These are phyloP conservation scores for Plectosphaerella plurivora DNA, from an alignment of 2,329 filamentous ascomycete genomes.

Conservation along the genomic window DNA sequence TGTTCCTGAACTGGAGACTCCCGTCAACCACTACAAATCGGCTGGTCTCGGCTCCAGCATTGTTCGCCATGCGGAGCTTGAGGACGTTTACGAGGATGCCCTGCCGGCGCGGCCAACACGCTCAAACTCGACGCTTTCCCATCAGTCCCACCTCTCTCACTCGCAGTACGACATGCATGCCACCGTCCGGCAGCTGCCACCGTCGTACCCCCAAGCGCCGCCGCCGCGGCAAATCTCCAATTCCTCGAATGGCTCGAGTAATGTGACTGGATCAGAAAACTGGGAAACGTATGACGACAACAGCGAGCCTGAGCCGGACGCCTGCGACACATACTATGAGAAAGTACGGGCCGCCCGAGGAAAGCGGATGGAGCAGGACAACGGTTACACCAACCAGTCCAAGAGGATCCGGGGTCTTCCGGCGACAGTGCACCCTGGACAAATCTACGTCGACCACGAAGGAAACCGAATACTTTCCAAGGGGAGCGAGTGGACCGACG, in stretches of 20 bases:
- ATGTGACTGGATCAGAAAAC: conserved; percentile 82
- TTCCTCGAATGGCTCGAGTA: conserved; percentile 72
- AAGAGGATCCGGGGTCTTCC: conserved; percentile 54
- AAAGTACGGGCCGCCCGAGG: conserved; percentile 65
- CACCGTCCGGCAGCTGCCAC: conserved; percentile 35
- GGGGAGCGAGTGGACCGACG: conserved; percentile 64
- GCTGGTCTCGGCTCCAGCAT: conserved; percentile 48
- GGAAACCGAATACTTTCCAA: conserved; percentile 56
- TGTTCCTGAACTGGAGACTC: conserved; percentile 47
- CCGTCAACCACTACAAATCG: conserved; percentile 42
- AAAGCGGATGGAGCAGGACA: conserved; percentile 58
- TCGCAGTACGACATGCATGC: conserved; percentile 35
- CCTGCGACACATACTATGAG: conserved; percentile 74
- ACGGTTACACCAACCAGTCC: conserved; percentile 36
- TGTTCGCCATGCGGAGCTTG: conserved; percentile 61
- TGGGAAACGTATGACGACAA: conserved; percentile 95
- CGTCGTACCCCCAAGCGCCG: conserved; percentile 35
- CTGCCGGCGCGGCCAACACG: conserved; percentile 28
- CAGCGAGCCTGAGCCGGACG: conserved; percentile 71
- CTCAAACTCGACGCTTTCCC: conserved; percentile 34
- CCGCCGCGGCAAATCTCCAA: conserved; percentile 65
- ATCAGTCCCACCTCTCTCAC: conserved; percentile 26
- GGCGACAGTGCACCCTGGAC: conserved; percentile 40
- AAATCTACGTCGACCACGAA: conserved; percentile 49
- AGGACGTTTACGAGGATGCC: conserved; percentile 80